phyloP scores from a whole-genome alignment of 176 grass and related monocot genomes.

The Lolium perenne region DNA sequence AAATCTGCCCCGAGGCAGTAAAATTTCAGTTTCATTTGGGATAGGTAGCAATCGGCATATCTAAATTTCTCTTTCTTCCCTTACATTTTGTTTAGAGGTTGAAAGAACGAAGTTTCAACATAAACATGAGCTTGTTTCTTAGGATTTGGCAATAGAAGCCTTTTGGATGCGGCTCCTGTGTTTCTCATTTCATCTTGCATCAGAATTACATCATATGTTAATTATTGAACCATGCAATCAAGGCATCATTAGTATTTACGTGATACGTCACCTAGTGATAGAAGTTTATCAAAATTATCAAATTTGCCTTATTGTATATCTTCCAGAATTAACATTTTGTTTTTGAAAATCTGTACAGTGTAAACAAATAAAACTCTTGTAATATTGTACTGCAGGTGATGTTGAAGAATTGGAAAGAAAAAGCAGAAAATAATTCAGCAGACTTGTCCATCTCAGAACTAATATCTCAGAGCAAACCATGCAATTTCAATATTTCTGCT shows the following conservation, averaged over 20 bases:
- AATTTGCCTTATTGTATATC: background rate
- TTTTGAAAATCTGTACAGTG: background rate
- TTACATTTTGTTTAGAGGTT: conserved; percentile 5
- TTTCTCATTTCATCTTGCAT: conserved; percentile 21
- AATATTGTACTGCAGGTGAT: conserved; percentile 33
- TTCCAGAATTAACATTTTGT: background rate
- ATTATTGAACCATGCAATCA: background rate
- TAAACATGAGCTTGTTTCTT: background rate
- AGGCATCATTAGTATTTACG: conserved; percentile 3
- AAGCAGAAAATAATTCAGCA: conserved; percentile 26
- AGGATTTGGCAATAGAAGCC: background rate
- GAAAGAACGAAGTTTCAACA: background rate
- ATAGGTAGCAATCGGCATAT: conserved; percentile 7
- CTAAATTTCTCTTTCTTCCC: background rate
- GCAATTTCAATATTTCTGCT: conserved; percentile 50
- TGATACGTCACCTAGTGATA: background rate
- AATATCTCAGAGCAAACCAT: conserved; percentile 38
- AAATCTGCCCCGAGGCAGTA: conserved; percentile 21
- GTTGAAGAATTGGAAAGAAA: conserved; percentile 60
- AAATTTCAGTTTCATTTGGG: background rate
- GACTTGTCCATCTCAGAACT: conserved; percentile 49
- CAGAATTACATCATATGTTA: conserved; percentile 14
- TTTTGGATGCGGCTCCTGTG: background rate
- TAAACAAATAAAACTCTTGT: conserved; percentile 15
- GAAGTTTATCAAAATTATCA: background rate